These are phyloP conservation scores for Fibroporia radiculosa DNA, from an alignment of 768 basidiomycete species.

Conservation along the genomic window DNA sequence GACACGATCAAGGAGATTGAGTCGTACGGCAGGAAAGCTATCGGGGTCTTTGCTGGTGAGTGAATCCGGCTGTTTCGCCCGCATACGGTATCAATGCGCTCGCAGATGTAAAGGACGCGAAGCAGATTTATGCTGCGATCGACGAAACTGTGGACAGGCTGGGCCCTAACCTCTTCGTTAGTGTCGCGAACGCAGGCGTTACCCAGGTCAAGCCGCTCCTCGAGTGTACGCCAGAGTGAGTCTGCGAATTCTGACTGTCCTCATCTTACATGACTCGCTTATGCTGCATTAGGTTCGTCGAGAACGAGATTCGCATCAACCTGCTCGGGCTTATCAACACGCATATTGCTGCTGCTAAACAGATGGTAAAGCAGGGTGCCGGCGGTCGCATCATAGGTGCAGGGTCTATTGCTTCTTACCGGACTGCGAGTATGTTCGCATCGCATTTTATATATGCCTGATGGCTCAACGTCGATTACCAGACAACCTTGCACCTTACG, in stretches of 20 bases:
- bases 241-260: background rate
- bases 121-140: slow-evolving; percentile 23
- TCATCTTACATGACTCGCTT: background rate
- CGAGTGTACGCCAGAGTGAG: slow-evolving; percentile 25
- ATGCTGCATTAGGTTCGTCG: slow-evolving; percentile 16
- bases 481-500: slow-evolving; percentile 25
- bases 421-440: slow-evolving; percentile 17
- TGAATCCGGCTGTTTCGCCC: background rate
- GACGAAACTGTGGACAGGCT: slow-evolving; percentile 24
- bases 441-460: background rate
- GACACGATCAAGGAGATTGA: slow-evolving; percentile 22
- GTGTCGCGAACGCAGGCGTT: slow-evolving; percentile 26
- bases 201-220: slow-evolving; percentile 23
- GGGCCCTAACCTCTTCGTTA: slow-evolving; percentile 22
- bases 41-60: slow-evolving; percentile 21
- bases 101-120: slow-evolving; percentile 21
- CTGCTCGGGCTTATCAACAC: slow-evolving; percentile 26
- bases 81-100: background rate
- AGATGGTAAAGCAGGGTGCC: slow-evolving; percentile 27
- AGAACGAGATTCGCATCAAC: slow-evolving; percentile 21
- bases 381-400: slow-evolving; percentile 26
- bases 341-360: slow-evolving; percentile 25
- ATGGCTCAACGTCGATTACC: background rate
- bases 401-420: slow-evolving; percentile 25
- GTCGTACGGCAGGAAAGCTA: slow-evolving; percentile 23